Evolutionary conservation across 1,139 yeast species (phyloP).

Genomic region (Trichomonascaceae sp.): DNA sequence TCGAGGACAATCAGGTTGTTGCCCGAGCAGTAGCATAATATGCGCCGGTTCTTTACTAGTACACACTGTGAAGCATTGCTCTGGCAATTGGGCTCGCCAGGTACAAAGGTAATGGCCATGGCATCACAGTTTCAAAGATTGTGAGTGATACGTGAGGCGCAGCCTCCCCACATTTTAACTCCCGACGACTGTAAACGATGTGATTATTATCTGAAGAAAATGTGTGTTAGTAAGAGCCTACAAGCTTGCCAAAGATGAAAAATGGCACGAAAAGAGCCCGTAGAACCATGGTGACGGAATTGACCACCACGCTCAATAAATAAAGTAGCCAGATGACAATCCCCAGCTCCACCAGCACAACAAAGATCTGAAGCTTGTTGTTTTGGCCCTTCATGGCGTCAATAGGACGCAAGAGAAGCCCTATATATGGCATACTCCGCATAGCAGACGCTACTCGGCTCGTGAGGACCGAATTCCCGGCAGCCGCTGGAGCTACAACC

Average conservation of each 20-base stretch:
- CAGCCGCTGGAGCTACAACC: no score
- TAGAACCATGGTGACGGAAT: background rate
- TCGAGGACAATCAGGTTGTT: conserved; percentile 63
- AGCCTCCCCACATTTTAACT: background rate
- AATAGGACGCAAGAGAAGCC: no score
- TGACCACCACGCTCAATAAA: background rate
- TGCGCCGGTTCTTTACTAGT: conserved; percentile 53
- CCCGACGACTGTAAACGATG: background rate
- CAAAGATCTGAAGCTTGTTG: no score
- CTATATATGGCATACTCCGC: no score
- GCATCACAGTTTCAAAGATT: background rate
- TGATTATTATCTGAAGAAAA: no score
- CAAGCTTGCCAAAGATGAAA: background rate
- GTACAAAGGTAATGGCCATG: conserved; percentile 40
- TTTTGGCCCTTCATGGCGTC: no score
- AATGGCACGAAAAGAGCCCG: background rate
- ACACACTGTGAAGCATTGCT: conserved; percentile 46
- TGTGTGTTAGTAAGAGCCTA: background rate
- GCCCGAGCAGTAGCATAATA: conserved; percentile 75
- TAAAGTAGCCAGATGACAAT: background rate
- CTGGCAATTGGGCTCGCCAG: conserved; percentile 67
- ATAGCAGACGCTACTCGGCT: no score
- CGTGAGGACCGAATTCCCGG: no score
- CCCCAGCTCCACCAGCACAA: background rate
- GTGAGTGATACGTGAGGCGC: background rate